Percentiles rank a stretch among this genome's conserved stretches.
Conservation (phyloP, 164 flowering plant species). For the Vitis amurensis region DNA sequence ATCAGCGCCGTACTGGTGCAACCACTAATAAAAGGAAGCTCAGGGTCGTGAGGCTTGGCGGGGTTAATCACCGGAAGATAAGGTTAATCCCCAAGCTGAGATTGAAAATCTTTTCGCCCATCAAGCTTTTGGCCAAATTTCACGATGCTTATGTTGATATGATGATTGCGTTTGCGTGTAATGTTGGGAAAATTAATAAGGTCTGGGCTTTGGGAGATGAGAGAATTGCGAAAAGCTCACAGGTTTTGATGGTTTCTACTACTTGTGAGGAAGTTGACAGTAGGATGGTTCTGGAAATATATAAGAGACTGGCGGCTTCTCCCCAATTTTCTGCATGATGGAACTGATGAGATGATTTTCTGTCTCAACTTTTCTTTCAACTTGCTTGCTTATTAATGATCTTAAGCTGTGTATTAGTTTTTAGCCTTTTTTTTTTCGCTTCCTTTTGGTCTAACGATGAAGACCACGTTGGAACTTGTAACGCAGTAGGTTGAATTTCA, state of each 20-base stretch:
- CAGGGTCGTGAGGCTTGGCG: constrained; percentile 27
- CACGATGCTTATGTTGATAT: constrained; percentile 25
- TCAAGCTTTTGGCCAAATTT: constrained; percentile 20
- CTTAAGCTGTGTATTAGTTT: too few species aligned
- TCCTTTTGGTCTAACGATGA: too few species aligned
- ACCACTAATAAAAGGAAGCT: constrained; percentile 17
- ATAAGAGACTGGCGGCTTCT: constrained; percentile 30
- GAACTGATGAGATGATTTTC: too few species aligned
- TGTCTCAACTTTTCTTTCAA: too few species aligned
- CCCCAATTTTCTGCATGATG: neutral
- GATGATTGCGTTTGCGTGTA: constrained; percentile 24
- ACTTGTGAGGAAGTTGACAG: constrained; percentile 28
- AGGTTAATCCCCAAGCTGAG: constrained; percentile 9
- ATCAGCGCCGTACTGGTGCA: constrained; percentile 18
- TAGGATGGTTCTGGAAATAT: constrained; percentile 34
- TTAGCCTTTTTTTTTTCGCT: too few species aligned
- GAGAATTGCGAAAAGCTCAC: constrained; percentile 25
- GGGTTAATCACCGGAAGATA: constrained; percentile 3
- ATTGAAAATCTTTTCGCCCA: constrained; percentile 9
- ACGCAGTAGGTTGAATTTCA: too few species aligned
- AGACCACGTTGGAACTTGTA: too few species aligned
- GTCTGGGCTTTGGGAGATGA: constrained; percentile 18
- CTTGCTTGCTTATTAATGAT: too few species aligned
- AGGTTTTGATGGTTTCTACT: constrained; percentile 1
- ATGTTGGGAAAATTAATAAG: constrained; percentile 4